Conservation (phyloP, 148 eudicot genomes). For the Cornus suecica region DNA sequence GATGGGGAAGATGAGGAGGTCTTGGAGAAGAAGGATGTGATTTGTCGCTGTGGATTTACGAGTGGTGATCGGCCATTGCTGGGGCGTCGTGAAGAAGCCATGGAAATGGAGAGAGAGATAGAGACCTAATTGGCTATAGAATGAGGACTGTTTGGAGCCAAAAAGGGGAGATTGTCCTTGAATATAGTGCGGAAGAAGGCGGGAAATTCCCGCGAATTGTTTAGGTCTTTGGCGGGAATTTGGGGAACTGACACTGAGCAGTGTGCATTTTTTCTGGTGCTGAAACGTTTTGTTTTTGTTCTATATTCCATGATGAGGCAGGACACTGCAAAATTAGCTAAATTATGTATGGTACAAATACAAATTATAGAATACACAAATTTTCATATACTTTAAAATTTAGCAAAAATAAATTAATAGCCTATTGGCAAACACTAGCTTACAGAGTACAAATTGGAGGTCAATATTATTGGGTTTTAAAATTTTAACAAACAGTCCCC, state of each 20-base stretch:
- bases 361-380: no score
- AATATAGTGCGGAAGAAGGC: not conserved
- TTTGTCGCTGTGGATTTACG: conserved; percentile 83
- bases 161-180: not conserved
- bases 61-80: conserved; percentile 81
- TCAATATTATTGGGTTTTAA: no score
- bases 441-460: no score
- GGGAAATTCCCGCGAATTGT: not conserved
- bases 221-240: conserved; percentile 19
- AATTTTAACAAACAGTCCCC: no score
- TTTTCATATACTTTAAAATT: no score
- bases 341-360: no score
- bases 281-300: not conserved
- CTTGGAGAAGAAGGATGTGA: conserved; percentile 79
- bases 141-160: not conserved
- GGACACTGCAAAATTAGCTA: no score
- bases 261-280: not conserved
- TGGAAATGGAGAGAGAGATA: conserved; percentile 13
- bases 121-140: not conserved
- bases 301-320: not conserved
- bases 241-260: not conserved
- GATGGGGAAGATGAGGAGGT: conserved; percentile 22
- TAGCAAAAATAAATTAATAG: no score
- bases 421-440: no score
- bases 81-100: conserved; percentile 59